phyloP scores from a whole-genome alignment of 352 stramenopile species.

The Phytopythium aichiense region DNA sequence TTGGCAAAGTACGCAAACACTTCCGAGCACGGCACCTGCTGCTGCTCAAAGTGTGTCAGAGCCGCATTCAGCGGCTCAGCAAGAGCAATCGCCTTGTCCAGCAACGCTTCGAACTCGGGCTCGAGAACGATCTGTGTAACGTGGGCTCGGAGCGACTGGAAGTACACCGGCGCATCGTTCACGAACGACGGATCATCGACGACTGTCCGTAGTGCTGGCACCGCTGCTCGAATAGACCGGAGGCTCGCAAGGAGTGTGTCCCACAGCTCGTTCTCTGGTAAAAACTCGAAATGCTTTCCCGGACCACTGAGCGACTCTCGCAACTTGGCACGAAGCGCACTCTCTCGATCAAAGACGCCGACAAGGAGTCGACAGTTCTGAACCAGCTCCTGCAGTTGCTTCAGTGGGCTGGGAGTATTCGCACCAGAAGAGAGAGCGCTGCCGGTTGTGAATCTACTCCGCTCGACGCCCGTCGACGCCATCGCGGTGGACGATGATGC shows the following conservation, averaged over 20 bases:
- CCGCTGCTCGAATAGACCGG: slow-evolving; percentile 11
- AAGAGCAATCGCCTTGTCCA: slow-evolving; percentile 19
- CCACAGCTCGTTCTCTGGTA: slow-evolving; percentile 9
- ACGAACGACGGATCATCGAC: slow-evolving; percentile 5
- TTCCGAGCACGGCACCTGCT: slow-evolving; percentile 20
- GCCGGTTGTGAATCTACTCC: background rate
- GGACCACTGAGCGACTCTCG: background rate
- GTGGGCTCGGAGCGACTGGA: slow-evolving; percentile 1
- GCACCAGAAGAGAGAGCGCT: background rate
- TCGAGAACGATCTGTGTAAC: slow-evolving; percentile 1
- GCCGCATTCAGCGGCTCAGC: slow-evolving; percentile 14
- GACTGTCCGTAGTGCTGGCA: slow-evolving; percentile 8
- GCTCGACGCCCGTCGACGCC: background rate
- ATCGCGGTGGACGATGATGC: background rate
- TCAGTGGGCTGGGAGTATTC: slow-evolving; percentile 5
- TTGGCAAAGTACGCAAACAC: slow-evolving; percentile 28
- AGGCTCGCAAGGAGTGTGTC: slow-evolving; percentile 12
- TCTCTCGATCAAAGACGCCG: slow-evolving; percentile 8
- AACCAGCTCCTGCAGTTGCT: slow-evolving; percentile 9
- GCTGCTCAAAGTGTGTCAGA: slow-evolving; percentile 6
- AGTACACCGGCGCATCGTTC: background rate
- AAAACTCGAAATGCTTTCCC: background rate
- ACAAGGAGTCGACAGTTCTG: slow-evolving; percentile 17
- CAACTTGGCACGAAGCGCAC: background rate
- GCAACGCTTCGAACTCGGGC: slow-evolving; percentile 2